Percentiles rank a stretch among this genome's conserved stretches.
These are phyloP conservation scores for Saccharomycopsis malanga DNA, from an alignment of 805 yeast species.

Conservation along the genomic window DNA sequence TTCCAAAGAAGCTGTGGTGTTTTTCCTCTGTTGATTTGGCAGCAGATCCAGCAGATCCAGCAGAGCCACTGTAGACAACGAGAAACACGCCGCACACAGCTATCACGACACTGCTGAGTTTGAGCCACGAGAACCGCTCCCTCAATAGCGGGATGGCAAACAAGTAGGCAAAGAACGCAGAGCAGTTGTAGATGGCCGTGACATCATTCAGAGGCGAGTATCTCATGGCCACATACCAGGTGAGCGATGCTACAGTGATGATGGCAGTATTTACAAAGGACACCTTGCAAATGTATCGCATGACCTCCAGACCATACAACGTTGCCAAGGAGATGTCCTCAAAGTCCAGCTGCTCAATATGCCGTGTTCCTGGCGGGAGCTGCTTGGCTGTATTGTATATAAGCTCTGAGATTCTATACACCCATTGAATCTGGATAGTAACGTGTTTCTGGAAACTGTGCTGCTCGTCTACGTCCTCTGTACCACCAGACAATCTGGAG, in stretches of 20 bases:
- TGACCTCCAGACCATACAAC: not conserved
- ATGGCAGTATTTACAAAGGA: constrained; percentile 45
- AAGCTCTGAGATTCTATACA: not conserved
- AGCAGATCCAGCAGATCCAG: no score
- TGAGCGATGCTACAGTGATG: constrained; percentile 65
- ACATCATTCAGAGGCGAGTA: constrained; percentile 78
- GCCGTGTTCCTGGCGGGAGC: no score
- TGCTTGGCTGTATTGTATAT: constrained; percentile 5
- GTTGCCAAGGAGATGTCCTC: not conserved
- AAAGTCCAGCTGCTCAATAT: no score
- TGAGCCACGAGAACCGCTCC: constrained; percentile 57
- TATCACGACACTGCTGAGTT: constrained; percentile 57
- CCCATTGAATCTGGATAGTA: not conserved
- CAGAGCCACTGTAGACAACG: constrained; percentile 61
- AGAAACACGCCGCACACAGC: constrained; percentile 71
- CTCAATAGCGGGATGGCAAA: constrained; percentile 71
- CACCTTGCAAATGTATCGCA: constrained; percentile 36
- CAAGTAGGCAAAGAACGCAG: constrained; percentile 81
- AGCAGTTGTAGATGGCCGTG: constrained; percentile 85
- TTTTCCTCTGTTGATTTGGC: constrained; percentile 32
- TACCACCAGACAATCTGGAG: no score
- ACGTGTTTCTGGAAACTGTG: not conserved
- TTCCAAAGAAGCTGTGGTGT: constrained; percentile 62
- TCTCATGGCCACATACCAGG: constrained; percentile 83
- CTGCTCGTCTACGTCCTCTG: no score